phyloP scores from a whole-genome alignment of 306 rosid species.

The Argentina anserina region DNA sequence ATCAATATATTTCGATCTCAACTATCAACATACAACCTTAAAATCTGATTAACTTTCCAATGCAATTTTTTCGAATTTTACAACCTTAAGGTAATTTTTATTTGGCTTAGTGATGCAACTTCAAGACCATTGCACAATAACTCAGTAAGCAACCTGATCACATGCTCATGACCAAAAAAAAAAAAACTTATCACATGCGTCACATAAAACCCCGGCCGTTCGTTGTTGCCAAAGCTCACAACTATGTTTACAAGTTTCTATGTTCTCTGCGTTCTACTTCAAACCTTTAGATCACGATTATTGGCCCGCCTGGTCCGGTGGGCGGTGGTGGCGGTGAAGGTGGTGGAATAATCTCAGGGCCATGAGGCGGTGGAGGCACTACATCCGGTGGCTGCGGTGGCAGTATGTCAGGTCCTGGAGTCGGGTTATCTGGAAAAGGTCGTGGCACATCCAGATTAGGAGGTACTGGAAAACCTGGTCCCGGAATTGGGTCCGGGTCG shows the following conservation, averaged over 20 bases:
- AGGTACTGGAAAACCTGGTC: slow-evolving; percentile 44
- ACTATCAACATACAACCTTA: too few relatives aligned
- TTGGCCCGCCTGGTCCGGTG: background rate
- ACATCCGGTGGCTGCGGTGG: slow-evolving; percentile 32
- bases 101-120: too few relatives aligned
- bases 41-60: too few relatives aligned
- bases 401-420: slow-evolving; percentile 29
- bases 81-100: too few relatives aligned
- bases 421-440: background rate
- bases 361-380: slow-evolving; percentile 21
- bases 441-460: slow-evolving; percentile 32
- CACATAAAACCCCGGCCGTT: too few relatives aligned
- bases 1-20: too few relatives aligned
- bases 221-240: background rate
- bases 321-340: slow-evolving; percentile 23
- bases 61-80: too few relatives aligned
- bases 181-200: too few relatives aligned
- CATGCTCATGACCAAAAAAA: too few relatives aligned
- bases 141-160: too few relatives aligned
- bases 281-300: background rate
- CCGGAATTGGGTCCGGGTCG: slow-evolving; percentile 25
- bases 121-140: too few relatives aligned
- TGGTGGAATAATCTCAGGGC: slow-evolving; percentile 31
- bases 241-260: background rate
- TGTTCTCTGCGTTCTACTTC: background rate